These are phyloP conservation scores for Suhomyces panamericanus DNA, from an alignment of 1,139 yeast species.

Conservation along the genomic window DNA sequence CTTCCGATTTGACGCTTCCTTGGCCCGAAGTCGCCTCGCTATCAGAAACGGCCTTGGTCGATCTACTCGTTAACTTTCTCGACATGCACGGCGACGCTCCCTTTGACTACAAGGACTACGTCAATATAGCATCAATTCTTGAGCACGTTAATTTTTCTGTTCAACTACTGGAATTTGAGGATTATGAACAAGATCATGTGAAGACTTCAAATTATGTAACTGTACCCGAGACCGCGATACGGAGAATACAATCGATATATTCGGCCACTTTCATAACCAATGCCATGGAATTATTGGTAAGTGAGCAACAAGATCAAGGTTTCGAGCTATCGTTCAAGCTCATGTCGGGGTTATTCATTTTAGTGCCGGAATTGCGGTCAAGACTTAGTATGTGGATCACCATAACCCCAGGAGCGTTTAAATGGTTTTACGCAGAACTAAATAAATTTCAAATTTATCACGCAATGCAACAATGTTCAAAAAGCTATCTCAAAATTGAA, in stretches of 20 bases:
- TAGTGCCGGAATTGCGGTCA: slow-evolving; percentile 33
- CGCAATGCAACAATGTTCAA: slow-evolving; percentile 3
- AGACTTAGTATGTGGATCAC: slow-evolving; percentile 40
- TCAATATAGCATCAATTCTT: slow-evolving; percentile 24
- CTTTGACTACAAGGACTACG: slow-evolving; percentile 22
- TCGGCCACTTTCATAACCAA: slow-evolving; percentile 26
- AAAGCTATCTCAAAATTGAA: slow-evolving; percentile 23
- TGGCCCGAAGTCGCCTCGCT: background rate
- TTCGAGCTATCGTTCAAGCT: slow-evolving; percentile 11
- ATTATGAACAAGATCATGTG: slow-evolving; percentile 14
- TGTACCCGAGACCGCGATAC: slow-evolving; percentile 10
- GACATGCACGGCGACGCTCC: slow-evolving; percentile 20
- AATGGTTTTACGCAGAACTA: slow-evolving; percentile 27
- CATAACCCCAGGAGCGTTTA: slow-evolving; percentile 34
- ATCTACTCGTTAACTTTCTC: slow-evolving; percentile 24
- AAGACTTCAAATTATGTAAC: background rate
- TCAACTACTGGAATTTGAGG: slow-evolving; percentile 15
- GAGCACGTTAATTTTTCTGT: slow-evolving; percentile 25
- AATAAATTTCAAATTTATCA: slow-evolving; percentile 18
- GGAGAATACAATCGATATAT: slow-evolving; percentile 22
- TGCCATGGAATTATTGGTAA: slow-evolving; percentile 22
- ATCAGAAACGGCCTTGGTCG: background rate
- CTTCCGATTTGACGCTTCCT: background rate
- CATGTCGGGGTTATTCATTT: slow-evolving; percentile 30
- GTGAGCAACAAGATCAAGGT: slow-evolving; percentile 8